A percentile compares a stretch with the other conserved stretches of the same genome.
Evolutionary conservation across 768 basidiomycete genomes (phyloP).

Genomic region (Kwoniella sp.): DNA sequence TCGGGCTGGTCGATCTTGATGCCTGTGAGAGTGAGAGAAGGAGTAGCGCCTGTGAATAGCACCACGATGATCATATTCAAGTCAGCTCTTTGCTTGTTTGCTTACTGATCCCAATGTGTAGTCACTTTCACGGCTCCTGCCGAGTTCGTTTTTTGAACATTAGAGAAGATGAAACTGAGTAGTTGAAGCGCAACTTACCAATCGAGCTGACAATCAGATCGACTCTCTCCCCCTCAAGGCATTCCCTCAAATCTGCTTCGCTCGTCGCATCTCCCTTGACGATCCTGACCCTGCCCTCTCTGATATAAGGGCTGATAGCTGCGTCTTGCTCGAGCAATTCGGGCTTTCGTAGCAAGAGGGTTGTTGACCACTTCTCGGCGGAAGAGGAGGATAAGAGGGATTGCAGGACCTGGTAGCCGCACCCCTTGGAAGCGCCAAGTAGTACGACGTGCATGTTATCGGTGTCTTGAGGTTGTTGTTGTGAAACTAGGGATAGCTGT

Average conservation of each 20-base stretch:
- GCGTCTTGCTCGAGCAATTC: constrained; percentile 18
- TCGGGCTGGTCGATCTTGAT: constrained; percentile 31
- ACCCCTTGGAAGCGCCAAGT: constrained; percentile 31
- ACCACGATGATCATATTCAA: not conserved
- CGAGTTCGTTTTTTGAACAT: no score
- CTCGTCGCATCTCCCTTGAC: constrained; percentile 33
- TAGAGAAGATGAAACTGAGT: no score
- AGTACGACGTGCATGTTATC: constrained; percentile 23
- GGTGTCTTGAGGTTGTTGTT: not conserved
- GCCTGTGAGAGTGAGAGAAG: constrained; percentile 17
- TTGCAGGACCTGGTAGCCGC: constrained; percentile 16
- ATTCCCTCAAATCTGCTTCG: constrained; percentile 17
- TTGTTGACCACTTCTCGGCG: constrained; percentile 7
- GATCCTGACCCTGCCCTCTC: constrained; percentile 14
- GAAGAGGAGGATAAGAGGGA: constrained; percentile 11
- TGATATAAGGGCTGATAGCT: constrained; percentile 13
- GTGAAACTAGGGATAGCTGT: no score
- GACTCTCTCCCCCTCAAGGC: constrained; percentile 24
- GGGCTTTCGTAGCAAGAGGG: constrained; percentile 28
- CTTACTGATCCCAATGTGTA: no score
- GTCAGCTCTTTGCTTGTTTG: not conserved
- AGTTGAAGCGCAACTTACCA: no score
- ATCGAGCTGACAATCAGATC: constrained; percentile 33
- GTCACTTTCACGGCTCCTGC: no score
- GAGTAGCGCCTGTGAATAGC: constrained; percentile 16